Base-by-base conservation (phyloP, 2,329 filamentous ascomycete species). In the Pseudogymnoascus sp. region DNA sequence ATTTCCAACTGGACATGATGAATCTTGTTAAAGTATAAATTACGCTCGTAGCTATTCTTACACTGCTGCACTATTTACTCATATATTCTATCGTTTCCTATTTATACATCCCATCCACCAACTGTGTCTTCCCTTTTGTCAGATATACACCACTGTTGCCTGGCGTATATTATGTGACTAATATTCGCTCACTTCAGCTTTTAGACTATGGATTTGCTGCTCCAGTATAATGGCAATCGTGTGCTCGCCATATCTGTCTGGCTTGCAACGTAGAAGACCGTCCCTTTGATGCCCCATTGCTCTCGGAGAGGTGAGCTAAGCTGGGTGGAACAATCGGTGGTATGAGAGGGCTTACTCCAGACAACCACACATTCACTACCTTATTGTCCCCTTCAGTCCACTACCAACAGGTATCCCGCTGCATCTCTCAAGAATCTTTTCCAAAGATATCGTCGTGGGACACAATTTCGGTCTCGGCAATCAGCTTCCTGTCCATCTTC, bases 401-500 rank as follows among this genome's bases (percentile, higher is more conserved):
- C 5, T 18, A 5, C 12, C 47, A n/a, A 12, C 14, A 7, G 26
- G 26, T 57, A 34, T 61, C 11, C 12, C 59, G 10, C 8, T 61
- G 36, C 34, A 61, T 31, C 12, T 14, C 7, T 61, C 34, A 61
- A 40, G 23, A 14, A 23, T 61, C 59, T 7, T 61, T 61, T 31
- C 59, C 34, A 47, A 29, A 59, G 16, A 73, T 36, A 57, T 72
- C 68, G 16, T 73, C 72, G 26, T 69, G 67, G 14, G 70, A 65
- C 37, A 72, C 66, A 54, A 73, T 70, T 63, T 74, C 69, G 42
- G 67, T 64, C n/a, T 70, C 69, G 39, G 66, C 68, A 3, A 69
- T 66, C 40, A 74, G 72, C 67, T 76, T 77, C 54, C 76, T 71
- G 69, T 77, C 78, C 60, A 73, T 72, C 21, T 71, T 62, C 36